Percentiles rank a stretch among this genome's conserved stretches.
Conservation (phyloP, 2,329 filamentous ascomycete species). For the Ophiostoma fasciatum region DNA sequence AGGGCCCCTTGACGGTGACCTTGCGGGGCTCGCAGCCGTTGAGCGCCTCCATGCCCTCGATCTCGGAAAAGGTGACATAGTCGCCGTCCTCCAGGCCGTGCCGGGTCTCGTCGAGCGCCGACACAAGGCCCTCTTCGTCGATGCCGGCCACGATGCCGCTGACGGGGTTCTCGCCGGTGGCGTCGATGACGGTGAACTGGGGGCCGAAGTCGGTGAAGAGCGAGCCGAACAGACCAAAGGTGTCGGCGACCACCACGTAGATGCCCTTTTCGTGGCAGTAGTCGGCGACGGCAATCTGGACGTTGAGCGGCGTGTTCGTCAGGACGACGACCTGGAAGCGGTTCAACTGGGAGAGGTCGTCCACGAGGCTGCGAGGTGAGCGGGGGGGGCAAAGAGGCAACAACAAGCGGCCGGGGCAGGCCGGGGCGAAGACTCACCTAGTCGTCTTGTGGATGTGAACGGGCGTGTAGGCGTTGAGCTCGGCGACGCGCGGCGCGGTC, state of each 20-base stretch:
- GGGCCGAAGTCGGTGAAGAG: constrained; percentile 97
- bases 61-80: constrained; percentile 84
- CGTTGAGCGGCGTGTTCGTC: constrained; percentile 65
- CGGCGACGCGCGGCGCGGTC: constrained; percentile 77
- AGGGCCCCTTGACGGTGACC: constrained; percentile 86
- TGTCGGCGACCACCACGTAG: constrained; percentile 75
- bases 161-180: constrained; percentile 76
- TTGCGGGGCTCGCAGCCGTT: constrained; percentile 78
- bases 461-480: constrained; percentile 93
- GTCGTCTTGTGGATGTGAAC: constrained; percentile 58
- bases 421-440: constrained; percentile 23
- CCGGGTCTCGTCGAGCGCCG: constrained; percentile 82
- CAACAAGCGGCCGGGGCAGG: not conserved
- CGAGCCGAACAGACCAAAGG: constrained; percentile 83
- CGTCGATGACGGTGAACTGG: constrained; percentile 79
- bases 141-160: constrained; percentile 85
- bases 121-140: constrained; percentile 79
- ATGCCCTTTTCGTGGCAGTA: constrained; percentile 93
- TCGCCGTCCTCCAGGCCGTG: constrained; percentile 95
- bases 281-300: constrained; percentile 74
- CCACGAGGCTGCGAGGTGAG: constrained; percentile 40
- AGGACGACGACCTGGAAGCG: constrained; percentile 87
- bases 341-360: constrained; percentile 68
- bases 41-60: constrained; percentile 80
- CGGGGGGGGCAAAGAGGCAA: not conserved